These are phyloP conservation scores for Olyra latifolia DNA, from an alignment of 176 grass and related monocot genomes.

Conservation along the genomic window DNA sequence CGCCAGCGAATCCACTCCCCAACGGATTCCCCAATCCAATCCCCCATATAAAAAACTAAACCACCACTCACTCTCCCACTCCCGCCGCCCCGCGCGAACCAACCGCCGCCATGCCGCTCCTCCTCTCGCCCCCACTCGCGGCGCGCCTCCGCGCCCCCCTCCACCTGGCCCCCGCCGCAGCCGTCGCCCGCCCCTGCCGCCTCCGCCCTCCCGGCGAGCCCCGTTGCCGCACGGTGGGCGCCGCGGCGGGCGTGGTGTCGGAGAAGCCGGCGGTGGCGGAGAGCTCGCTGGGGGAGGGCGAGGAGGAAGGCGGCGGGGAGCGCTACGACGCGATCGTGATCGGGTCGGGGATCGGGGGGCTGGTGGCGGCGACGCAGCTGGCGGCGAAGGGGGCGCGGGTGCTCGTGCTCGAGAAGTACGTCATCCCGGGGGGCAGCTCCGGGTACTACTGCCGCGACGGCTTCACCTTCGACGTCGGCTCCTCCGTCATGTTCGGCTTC, in stretches of 20 bases:
- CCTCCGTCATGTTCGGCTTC: constrained; percentile 95
- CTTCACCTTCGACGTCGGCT: constrained; percentile 93
- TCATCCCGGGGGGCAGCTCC: constrained; percentile 90
- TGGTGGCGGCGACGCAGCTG: constrained; percentile 85
- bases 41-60: neutral
- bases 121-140: neutral
- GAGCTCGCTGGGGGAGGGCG: neutral
- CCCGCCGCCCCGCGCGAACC: neutral
- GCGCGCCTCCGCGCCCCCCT: neutral
- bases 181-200: neutral
- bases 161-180: neutral
- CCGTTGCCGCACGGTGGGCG: neutral
- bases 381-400: constrained; percentile 78
- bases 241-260: constrained; percentile 23
- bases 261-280: constrained; percentile 41
- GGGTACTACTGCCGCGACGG: constrained; percentile 80
- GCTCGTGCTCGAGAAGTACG: constrained; percentile 92
- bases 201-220: neutral
- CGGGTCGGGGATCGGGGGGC: constrained; percentile 83
- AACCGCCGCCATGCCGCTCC: constrained; percentile 7
- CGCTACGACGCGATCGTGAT: constrained; percentile 77
- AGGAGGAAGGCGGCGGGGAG: neutral
- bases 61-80: neutral
- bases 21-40: constrained; percentile 20
- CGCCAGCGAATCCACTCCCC: constrained; percentile 27